Evolutionary conservation across 2,329 filamentous ascomycete species (phyloP).

Genomic region (Alternaria brassicicola): DNA sequence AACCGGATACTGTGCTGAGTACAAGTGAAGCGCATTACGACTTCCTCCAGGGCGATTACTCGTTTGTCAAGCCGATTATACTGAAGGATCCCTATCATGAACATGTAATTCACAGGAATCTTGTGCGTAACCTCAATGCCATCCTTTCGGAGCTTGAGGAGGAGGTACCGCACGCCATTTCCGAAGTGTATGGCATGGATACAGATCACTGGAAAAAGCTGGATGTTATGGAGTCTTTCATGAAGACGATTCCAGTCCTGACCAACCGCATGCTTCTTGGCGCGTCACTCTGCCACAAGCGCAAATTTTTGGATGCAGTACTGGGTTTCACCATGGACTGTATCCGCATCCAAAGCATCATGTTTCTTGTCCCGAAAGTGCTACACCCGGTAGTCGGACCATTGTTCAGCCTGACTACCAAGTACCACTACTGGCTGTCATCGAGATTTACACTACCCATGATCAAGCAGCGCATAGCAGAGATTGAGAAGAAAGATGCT

Average conservation of each 20-base stretch:
- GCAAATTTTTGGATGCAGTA: slow-evolving; percentile 56
- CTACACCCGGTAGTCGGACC: slow-evolving; percentile 59
- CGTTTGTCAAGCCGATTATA: slow-evolving; percentile 46
- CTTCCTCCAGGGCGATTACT: slow-evolving; percentile 47
- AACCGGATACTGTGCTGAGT: slow-evolving; percentile 51
- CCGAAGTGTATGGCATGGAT: slow-evolving; percentile 47
- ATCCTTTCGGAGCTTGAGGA: slow-evolving; percentile 49
- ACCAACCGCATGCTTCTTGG: slow-evolving; percentile 56
- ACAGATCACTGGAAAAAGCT: slow-evolving; percentile 47
- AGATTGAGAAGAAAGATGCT: slow-evolving; percentile 53
- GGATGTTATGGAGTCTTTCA: slow-evolving; percentile 45
- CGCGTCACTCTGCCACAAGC: slow-evolving; percentile 53
- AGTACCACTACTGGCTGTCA: slow-evolving; percentile 55
- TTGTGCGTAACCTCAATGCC: slow-evolving; percentile 49
- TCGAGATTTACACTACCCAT: slow-evolving; percentile 54
- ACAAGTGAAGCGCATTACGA: slow-evolving; percentile 48
- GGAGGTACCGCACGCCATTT: slow-evolving; percentile 45
- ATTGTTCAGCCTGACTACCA: slow-evolving; percentile 55
- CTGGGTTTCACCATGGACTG: slow-evolving; percentile 59
- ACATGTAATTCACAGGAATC: slow-evolving; percentile 50
- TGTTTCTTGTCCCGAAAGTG: slow-evolving; percentile 56
- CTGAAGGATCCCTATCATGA: slow-evolving; percentile 51
- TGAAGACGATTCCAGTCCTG: slow-evolving; percentile 49
- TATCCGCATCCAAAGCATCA: slow-evolving; percentile 42
- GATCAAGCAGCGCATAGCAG: slow-evolving; percentile 57